A percentile compares a stretch with the other conserved stretches of the same genome.
phyloP scores from a whole-genome alignment of 257 asterid species.

The Cinchona pubescens region DNA sequence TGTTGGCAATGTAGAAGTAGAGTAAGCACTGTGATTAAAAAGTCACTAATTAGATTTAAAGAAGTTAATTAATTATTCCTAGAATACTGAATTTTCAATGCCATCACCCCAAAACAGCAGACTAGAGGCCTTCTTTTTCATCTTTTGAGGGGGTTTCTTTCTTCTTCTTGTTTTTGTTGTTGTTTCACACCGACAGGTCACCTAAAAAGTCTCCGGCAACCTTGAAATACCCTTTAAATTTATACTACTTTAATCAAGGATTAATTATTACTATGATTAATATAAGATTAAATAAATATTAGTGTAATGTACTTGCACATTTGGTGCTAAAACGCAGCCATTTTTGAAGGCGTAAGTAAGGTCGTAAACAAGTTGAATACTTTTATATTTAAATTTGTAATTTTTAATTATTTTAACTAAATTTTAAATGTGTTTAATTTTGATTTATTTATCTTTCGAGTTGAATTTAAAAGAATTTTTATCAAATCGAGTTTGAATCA shows the following conservation, averaged over 20 bases:
- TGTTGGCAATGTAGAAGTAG: neutral
- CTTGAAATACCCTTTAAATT: slow-evolving; percentile 6
- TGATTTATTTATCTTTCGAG: no score
- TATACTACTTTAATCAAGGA: neutral
- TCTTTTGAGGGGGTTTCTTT: slow-evolving; percentile 18
- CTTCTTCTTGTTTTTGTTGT: slow-evolving; percentile 6
- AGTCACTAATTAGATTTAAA: neutral
- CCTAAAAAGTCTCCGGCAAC: slow-evolving; percentile 14
- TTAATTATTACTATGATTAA: neutral
- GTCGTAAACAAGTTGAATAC: no score
- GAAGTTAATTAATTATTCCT: neutral
- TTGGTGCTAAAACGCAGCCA: slow-evolving; percentile 11
- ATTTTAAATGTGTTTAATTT: no score
- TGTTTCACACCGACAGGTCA: slow-evolving; percentile 15
- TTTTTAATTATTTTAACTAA: no score
- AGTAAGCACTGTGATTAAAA: neutral
- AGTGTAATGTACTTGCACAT: neutral
- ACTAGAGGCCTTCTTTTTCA: slow-evolving; percentile 13
- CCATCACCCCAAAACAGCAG: neutral
- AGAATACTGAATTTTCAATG: neutral
- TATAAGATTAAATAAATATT: no score
- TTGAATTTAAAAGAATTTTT: no score
- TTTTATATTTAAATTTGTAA: no score
- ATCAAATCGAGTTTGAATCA: no score
- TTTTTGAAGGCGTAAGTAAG: neutral